phyloP scores from a whole-genome alignment of 805 yeast genomes.

The Lachancea thermotolerans region DNA sequence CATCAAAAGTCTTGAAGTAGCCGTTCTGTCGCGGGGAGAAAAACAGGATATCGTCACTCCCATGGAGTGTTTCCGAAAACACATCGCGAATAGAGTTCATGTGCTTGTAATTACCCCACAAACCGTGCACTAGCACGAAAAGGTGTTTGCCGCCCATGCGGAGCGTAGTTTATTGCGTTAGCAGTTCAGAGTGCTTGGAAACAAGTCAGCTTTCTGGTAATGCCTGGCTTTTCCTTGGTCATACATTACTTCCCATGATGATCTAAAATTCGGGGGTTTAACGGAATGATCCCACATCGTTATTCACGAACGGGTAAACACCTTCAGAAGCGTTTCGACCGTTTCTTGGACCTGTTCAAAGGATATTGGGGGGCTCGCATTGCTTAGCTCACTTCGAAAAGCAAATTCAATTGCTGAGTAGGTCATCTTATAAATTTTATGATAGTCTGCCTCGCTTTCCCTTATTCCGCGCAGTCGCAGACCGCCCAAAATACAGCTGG shows the following conservation, averaged over 20 bases:
- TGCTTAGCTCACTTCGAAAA: slow-evolving; percentile 24
- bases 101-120: slow-evolving; percentile 65
- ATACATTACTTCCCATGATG: no score
- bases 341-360: slow-evolving; percentile 32
- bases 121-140: slow-evolving; percentile 70
- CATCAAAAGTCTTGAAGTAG: slow-evolving; percentile 77
- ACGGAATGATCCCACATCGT: neutral
- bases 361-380: slow-evolving; percentile 17
- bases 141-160: slow-evolving; percentile 39
- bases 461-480: slow-evolving; percentile 32
- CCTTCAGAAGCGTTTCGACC: slow-evolving; percentile 31
- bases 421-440: slow-evolving; percentile 33
- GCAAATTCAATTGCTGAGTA: slow-evolving; percentile 36
- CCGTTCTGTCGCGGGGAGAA: slow-evolving; percentile 55
- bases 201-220: neutral
- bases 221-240: neutral
- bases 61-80: slow-evolving; percentile 32
- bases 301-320: slow-evolving; percentile 26
- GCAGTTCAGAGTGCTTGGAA: no score
- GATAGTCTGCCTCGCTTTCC: slow-evolving; percentile 24
- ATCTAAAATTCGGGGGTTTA: neutral
- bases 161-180: neutral
- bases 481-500: slow-evolving; percentile 33
- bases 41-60: slow-evolving; percentile 37
- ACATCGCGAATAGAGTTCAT: slow-evolving; percentile 41